phyloP scores from a whole-genome alignment of 192 early-diverging fungal species.

The Coemansia sp. region DNA sequence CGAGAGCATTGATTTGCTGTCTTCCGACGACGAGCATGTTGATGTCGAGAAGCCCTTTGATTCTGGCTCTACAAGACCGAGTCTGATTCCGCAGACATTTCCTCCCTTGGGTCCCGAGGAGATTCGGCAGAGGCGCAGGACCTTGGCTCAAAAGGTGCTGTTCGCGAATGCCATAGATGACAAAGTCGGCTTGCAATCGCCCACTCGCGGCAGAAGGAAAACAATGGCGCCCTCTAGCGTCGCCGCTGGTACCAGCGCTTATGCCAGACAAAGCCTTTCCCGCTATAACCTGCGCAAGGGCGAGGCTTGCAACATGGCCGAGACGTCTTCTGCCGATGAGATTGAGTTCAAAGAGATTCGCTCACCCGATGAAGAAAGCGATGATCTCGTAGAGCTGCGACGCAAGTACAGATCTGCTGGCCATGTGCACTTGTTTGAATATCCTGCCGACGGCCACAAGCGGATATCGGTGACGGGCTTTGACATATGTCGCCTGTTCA shows the following conservation, averaged over 20 bases:
- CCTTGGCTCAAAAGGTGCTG: neutral
- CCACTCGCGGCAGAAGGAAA: neutral
- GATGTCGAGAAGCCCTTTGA: neutral
- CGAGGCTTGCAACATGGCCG: neutral
- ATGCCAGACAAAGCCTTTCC: neutral
- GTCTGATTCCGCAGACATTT: neutral
- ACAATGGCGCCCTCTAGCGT: neutral
- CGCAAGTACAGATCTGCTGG: conserved; percentile 15
- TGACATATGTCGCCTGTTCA: conserved; percentile 63
- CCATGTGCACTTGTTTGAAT: conserved; percentile 40
- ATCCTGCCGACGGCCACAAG: conserved; percentile 54
- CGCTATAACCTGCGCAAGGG: conserved; percentile 23
- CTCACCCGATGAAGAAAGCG: conserved; percentile 17
- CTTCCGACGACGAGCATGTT: conserved; percentile 29
- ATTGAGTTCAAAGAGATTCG: neutral
- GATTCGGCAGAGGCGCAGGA: neutral
- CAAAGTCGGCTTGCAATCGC: neutral
- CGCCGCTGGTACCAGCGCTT: neutral
- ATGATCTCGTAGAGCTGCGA: conserved; percentile 14
- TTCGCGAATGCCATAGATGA: neutral
- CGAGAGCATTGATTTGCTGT: conserved; percentile 34
- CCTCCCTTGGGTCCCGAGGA: neutral
- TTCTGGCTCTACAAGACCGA: neutral
- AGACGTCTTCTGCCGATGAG: conserved; percentile 1
- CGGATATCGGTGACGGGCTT: conserved; percentile 62